phyloP scores from a whole-genome alignment of 2,329 filamentous ascomycete genomes.

The Fusarium phyllophilum region DNA sequence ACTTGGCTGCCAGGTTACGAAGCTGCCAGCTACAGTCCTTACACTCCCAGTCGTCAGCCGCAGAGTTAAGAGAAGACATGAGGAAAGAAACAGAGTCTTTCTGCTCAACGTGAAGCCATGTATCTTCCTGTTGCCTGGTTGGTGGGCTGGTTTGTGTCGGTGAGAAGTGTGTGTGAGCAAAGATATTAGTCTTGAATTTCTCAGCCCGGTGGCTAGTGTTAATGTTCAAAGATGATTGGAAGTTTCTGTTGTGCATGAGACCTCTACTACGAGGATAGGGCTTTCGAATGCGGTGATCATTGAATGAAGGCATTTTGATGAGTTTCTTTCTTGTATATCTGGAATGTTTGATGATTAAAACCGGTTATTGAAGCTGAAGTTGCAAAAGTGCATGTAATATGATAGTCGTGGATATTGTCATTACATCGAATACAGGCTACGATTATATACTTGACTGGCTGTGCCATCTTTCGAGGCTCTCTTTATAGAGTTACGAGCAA shows the following conservation, averaged over 20 bases:
- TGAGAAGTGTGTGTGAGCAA: constrained; percentile 4
- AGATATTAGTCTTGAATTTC: not conserved
- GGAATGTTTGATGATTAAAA: not conserved
- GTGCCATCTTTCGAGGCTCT: not conserved
- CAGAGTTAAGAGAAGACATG: not conserved
- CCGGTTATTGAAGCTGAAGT: not conserved
- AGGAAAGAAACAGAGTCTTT: not conserved
- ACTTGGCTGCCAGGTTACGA: not conserved
- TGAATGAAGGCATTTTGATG: not conserved
- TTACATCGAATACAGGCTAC: not conserved
- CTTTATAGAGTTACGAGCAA: not conserved
- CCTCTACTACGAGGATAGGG: not conserved
- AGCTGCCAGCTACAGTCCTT: constrained; percentile 11
- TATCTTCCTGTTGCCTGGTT: not conserved
- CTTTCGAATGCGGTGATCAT: not conserved
- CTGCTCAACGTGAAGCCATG: not conserved
- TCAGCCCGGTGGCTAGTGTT: not conserved
- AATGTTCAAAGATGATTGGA: not conserved
- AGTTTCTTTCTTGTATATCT: not conserved
- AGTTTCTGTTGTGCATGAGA: not conserved
- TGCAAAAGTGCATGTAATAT: not conserved
- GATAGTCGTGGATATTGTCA: not conserved
- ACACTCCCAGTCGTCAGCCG: constrained; percentile 13
- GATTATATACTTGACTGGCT: not conserved
- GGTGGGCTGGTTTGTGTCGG: not conserved